phyloP scores from a whole-genome alignment of 2,329 filamentous ascomycete species.

The Coleophoma eucalyptorum region DNA sequence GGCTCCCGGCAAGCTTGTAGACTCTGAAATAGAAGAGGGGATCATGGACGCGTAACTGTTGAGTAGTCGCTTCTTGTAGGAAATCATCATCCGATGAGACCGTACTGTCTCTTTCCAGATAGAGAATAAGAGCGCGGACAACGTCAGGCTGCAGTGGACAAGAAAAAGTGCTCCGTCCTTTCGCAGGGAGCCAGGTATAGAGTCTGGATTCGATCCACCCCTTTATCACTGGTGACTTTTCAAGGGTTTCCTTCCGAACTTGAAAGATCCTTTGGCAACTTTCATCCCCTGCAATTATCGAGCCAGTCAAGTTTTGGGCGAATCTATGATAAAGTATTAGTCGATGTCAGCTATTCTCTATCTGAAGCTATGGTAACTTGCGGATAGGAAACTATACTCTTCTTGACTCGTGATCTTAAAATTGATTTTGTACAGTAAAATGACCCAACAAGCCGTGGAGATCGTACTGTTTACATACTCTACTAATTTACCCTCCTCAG shows the following conservation, averaged over 20 bases:
- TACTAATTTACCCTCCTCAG: no score
- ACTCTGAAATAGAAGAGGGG: constrained; percentile 3
- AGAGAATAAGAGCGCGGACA: background rate
- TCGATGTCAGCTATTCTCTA: background rate
- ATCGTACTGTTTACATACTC: no score
- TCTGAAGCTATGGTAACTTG: no score
- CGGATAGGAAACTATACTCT: no score
- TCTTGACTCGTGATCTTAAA: no score
- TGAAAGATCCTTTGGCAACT: background rate
- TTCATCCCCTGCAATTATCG: background rate
- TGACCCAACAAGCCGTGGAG: no score
- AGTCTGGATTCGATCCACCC: background rate
- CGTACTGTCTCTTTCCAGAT: background rate
- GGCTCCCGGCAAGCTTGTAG: constrained; percentile 2
- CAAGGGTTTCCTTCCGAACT: background rate
- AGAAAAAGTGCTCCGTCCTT: constrained; percentile 1
- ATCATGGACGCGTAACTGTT: background rate
- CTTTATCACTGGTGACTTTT: background rate
- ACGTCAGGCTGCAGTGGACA: background rate
- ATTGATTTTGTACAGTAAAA: no score
- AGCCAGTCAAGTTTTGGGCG: background rate
- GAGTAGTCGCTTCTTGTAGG: background rate
- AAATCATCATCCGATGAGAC: background rate
- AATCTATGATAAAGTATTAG: background rate
- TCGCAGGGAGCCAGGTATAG: background rate